A percentile compares a stretch with the other conserved stretches of the same genome.
These are phyloP conservation scores for Torulaspora franciscae DNA, from an alignment of 805 yeast genomes.

Conservation along the genomic window DNA sequence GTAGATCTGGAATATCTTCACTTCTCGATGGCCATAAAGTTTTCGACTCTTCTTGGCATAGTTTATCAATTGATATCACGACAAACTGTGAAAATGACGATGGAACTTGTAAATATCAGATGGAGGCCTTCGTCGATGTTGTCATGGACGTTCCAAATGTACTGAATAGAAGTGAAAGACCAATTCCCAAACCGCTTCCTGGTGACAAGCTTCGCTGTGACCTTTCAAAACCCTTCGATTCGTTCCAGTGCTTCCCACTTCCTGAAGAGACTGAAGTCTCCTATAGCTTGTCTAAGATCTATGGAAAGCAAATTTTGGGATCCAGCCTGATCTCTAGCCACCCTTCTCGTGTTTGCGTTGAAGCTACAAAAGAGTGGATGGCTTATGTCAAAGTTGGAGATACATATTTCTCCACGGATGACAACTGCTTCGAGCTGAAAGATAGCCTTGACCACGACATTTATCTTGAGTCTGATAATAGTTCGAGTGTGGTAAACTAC, in stretches of 20 bases:
- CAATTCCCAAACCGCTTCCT: conserved; percentile 75
- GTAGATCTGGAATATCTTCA: conserved; percentile 81
- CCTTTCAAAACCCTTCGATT: conserved; percentile 49
- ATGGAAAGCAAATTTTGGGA: conserved; percentile 65
- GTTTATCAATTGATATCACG: conserved; percentile 78
- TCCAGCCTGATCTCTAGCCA: conserved; percentile 52
- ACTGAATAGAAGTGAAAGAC: conserved; percentile 55
- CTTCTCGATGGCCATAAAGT: conserved; percentile 84
- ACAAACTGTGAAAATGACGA: conserved; percentile 45
- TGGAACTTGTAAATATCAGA: conserved; percentile 42
- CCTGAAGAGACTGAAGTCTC: conserved; percentile 44
- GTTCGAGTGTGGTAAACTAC: conserved; percentile 40
- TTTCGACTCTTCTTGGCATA: conserved; percentile 91
- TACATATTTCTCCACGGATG: conserved; percentile 30
- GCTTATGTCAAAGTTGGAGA: conserved; percentile 34
- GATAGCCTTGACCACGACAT: conserved; percentile 31
- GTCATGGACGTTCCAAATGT: conserved; percentile 68
- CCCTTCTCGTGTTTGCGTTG: conserved; percentile 39
- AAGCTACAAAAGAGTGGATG: conserved; percentile 46
- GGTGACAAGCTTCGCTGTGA: conserved; percentile 76
- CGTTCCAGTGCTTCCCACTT: conserved; percentile 75
- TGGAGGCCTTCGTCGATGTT: conserved; percentile 65
- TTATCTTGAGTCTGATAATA: conserved; percentile 39
- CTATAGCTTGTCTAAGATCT: conserved; percentile 59
- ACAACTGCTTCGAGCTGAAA: conserved; percentile 38